These are phyloP conservation scores for Cyphellophora attinorum DNA, from an alignment of 2,329 filamentous ascomycete genomes.

Conservation along the genomic window DNA sequence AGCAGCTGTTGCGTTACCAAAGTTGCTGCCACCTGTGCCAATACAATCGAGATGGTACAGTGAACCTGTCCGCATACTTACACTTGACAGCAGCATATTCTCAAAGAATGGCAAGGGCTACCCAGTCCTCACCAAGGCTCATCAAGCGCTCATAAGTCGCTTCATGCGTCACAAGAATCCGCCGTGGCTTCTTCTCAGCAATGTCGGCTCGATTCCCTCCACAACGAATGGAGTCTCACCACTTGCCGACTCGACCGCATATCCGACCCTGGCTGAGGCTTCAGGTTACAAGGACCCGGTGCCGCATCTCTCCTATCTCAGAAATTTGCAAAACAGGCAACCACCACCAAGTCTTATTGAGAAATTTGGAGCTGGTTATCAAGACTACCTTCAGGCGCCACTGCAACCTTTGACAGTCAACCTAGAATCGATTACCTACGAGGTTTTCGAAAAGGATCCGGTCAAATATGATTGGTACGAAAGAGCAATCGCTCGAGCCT, in stretches of 20 bases:
- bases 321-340: slow-evolving; percentile 75
- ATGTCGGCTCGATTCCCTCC: slow-evolving; percentile 47
- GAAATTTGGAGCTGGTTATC: slow-evolving; percentile 61
- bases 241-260: slow-evolving; percentile 28
- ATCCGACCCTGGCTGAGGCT: slow-evolving; percentile 64
- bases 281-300: slow-evolving; percentile 45
- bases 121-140: slow-evolving; percentile 47
- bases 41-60: slow-evolving; percentile 55
- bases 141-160: slow-evolving; percentile 47
- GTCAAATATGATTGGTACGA: slow-evolving; percentile 98
- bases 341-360: slow-evolving; percentile 55
- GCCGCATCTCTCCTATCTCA: slow-evolving; percentile 69
- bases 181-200: slow-evolving; percentile 52
- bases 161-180: slow-evolving; percentile 48
- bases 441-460: slow-evolving; percentile 96
- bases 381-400: slow-evolving; percentile 93
- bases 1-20: slow-evolving; percentile 48
- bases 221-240: slow-evolving; percentile 15
- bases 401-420: slow-evolving; percentile 93
- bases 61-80: slow-evolving; percentile 50
- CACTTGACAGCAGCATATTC: slow-evolving; percentile 44
- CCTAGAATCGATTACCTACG: slow-evolving; percentile 91
- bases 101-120: slow-evolving; percentile 49
- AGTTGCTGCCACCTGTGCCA: slow-evolving; percentile 45
- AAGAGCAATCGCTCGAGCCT: slow-evolving; percentile 66